Evolutionary conservation across 2,329 filamentous ascomycete genomes (phyloP).

Genomic region (Fragosphaeria purpurea): DNA sequence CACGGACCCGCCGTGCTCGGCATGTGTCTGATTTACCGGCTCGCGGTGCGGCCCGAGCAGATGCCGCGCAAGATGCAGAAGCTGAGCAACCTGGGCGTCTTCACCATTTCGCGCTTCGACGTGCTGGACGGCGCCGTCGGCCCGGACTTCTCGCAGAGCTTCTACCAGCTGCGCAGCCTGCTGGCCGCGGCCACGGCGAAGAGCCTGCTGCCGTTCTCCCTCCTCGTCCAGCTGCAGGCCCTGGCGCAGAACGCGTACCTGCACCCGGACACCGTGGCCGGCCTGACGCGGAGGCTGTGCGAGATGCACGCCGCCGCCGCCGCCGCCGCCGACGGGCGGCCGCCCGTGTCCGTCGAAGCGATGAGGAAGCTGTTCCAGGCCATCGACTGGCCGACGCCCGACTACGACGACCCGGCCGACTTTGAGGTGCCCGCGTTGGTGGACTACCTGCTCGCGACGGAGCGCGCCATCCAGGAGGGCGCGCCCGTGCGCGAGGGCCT

Average conservation of each 20-base stretch:
- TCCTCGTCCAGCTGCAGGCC: constrained; percentile 53
- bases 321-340: constrained; percentile 4
- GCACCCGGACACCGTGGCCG: constrained; percentile 39
- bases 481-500: constrained; percentile 11
- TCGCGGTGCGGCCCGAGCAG: constrained; percentile 19
- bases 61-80: constrained; percentile 21
- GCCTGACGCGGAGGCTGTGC: constrained; percentile 35
- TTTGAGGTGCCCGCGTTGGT: constrained; percentile 33
- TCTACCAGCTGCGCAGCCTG: constrained; percentile 13
- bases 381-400: constrained; percentile 45
- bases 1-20: constrained; percentile 25
- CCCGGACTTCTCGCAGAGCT: neutral
- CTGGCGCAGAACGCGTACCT: constrained; percentile 55
- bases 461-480: constrained; percentile 21
- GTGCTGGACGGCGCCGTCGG: neutral
- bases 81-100: constrained; percentile 18
- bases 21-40: constrained; percentile 35
- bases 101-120: constrained; percentile 17
- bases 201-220: constrained; percentile 35
- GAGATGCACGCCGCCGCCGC: constrained; percentile 13
- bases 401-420: constrained; percentile 30
- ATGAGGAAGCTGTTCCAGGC: constrained; percentile 41
- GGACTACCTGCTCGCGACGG: constrained; percentile 27
- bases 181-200: constrained; percentile 19
- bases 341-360: constrained; percentile 40